These are phyloP conservation scores for Lasiosphaeris hirsuta DNA, from an alignment of 495 filamentous ascomycete genomes.

Conservation along the genomic window DNA sequence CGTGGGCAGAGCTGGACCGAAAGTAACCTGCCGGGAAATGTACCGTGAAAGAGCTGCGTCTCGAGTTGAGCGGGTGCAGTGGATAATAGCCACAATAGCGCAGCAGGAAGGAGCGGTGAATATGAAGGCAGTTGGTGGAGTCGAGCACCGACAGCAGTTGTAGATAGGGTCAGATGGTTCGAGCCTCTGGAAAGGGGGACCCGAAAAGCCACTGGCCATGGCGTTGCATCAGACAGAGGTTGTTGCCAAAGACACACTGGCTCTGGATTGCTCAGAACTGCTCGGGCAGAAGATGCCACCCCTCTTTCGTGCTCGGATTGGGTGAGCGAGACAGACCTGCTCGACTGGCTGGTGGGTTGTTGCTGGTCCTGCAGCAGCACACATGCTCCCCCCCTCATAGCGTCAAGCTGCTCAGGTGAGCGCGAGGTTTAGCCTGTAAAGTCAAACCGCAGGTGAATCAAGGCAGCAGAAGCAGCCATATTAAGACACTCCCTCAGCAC, in stretches of 20 bases:
- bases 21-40: no score
- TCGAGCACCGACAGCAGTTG: background rate
- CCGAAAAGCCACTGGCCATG: slow-evolving; percentile 1
- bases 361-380: slow-evolving; percentile 6
- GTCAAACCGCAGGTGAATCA: slow-evolving; percentile 17
- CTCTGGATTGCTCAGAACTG: background rate
- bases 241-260: background rate
- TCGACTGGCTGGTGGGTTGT: background rate
- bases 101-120: slow-evolving; percentile 9
- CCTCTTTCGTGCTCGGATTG: background rate
- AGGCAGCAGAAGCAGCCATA: slow-evolving; percentile 3
- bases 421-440: slow-evolving; percentile 9
- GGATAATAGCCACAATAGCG: slow-evolving; percentile 11
- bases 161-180: background rate
- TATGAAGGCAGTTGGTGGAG: background rate
- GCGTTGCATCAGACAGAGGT: slow-evolving; percentile 14
- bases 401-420: background rate
- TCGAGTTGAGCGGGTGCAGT: background rate
- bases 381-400: background rate
- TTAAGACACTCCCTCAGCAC: slow-evolving; percentile 10
- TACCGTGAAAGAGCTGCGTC: background rate
- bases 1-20: no score
- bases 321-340: slow-evolving; percentile 4
- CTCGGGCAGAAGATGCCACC: slow-evolving; percentile 1
- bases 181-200: background rate